Evolutionary conservation across 2,329 filamentous ascomycete species (phyloP), one percentile per base, ranked within the genome.

Genomic region (Pseudocercospora fuligena): DNA sequence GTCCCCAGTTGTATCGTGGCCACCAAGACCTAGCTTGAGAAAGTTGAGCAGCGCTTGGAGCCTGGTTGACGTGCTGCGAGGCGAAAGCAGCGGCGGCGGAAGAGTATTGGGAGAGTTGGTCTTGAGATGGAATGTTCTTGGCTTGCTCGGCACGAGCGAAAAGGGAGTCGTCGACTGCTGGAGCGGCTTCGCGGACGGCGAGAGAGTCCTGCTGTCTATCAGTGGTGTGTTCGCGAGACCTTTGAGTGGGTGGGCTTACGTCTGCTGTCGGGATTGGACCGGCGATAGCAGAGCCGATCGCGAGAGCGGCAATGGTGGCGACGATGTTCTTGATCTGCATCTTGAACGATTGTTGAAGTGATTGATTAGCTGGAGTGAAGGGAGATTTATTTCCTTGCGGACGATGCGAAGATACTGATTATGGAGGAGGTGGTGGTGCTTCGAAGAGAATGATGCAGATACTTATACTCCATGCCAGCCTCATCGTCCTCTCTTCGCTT

Each of bases 241-340:
- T n/a, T n/a, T n/a, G n/a, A n/a, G n/a, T n/a, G n/a, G n/a, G n/a
- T n/a, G n/a, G n/a, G n/a, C n/a, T n/a, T n/a, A n/a, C n/a, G n/a
- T n/a, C n/a, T n/a, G n/a, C n/a, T n/a, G n/a, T n/a, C 54, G 64
- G 64, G n/a, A 66, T 29, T 31, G 64, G 64, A 29, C 60, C 60
- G 59, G 64, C 59, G 31, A 66, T 66, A 27, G 64, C 64, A 40
- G 60, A 60, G 60, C 54, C 64, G 46, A 66, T 53, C n/a, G 54
- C 56, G 27, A 66, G 54, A n/a, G 60, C 64, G 47, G 60, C 64
- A 23, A 66, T 14, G 31, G 64, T 59, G 36, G 64, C 64, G 51
- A 60, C 57, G 23, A 63, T 63, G 60, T 59, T 40, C 60, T 60
- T 66, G 64, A 66, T 62, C 43, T 66, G 60, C 60, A 66, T 64